phyloP scores from a whole-genome alignment of 768 basidiomycete genomes.

The Phlebiopsis flavidoalba region DNA sequence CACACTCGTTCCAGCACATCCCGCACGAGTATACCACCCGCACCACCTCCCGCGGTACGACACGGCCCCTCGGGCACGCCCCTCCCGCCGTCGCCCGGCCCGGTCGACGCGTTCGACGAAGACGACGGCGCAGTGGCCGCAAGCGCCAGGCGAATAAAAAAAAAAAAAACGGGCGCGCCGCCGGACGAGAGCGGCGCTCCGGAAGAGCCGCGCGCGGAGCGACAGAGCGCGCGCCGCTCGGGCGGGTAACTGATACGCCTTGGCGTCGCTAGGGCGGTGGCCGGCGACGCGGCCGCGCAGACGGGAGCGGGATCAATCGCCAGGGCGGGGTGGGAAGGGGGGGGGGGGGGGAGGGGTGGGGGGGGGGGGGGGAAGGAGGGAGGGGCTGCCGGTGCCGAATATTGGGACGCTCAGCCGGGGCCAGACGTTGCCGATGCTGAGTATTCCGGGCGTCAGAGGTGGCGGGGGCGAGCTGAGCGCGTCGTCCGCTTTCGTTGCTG shows the following conservation, averaged over 20 bases:
- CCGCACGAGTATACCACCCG: constrained; percentile 22
- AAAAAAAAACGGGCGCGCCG: constrained; percentile 26
- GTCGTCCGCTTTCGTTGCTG: background rate
- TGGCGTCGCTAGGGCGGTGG: constrained; percentile 28
- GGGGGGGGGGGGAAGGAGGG: constrained; percentile 9
- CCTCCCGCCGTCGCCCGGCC: constrained; percentile 29
- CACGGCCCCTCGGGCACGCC: constrained; percentile 19
- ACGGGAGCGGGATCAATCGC: constrained; percentile 32
- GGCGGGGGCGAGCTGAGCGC: constrained; percentile 15
- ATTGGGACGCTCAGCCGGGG: constrained; percentile 19
- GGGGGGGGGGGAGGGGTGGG: too few relatives aligned
- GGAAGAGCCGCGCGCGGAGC: constrained; percentile 52
- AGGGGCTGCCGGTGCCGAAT: constrained; percentile 20
- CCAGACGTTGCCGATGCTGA: constrained; percentile 21
- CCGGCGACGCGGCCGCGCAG: constrained; percentile 30
- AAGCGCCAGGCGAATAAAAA: constrained; percentile 60
- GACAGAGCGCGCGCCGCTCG: constrained; percentile 66
- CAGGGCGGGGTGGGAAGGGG: too few relatives aligned
- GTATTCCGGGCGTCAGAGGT: constrained; percentile 18
- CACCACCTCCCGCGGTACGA: constrained; percentile 24
- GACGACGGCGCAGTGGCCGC: constrained; percentile 21
- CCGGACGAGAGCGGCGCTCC: constrained; percentile 5
- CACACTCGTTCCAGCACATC: constrained; percentile 56
- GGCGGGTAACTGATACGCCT: constrained; percentile 25
- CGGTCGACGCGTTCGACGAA: constrained; percentile 26